Evolutionary conservation across 345 rosid species (phyloP).

Genomic region (Eucalyptus marginata): DNA sequence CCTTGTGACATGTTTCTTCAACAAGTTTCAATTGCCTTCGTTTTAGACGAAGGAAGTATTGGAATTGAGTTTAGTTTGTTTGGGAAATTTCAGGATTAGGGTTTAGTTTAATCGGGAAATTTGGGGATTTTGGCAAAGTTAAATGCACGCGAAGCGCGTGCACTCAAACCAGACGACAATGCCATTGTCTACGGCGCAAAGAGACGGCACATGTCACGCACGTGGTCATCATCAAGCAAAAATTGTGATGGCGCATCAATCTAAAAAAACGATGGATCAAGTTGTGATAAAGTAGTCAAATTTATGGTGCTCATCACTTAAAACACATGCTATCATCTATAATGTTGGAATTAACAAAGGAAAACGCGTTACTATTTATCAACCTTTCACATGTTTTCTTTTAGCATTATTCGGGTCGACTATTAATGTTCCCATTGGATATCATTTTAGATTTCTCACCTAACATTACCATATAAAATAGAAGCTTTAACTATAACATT

Average conservation of each 20-base stretch:
- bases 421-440: too few relatives aligned
- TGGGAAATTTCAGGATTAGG: neutral
- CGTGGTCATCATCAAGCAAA: neutral
- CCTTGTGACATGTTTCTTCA: neutral
- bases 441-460: too few relatives aligned
- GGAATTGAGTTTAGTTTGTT: neutral
- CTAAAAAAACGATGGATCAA: too few relatives aligned
- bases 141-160: neutral
- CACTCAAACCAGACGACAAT: neutral
- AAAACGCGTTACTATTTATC: neutral
- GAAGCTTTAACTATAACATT: neutral
- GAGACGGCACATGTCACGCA: neutral
- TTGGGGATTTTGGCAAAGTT: neutral
- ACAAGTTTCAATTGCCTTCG: neutral
- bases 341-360: neutral
- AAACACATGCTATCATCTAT: neutral
- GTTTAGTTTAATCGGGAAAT: neutral
- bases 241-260: neutral
- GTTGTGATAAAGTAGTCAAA: neutral
- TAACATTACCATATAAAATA: too few relatives aligned
- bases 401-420: fast-evolving
- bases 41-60: neutral
- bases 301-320: neutral
- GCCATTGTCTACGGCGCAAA: neutral
- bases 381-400: neutral